Evolutionary conservation across 352 stramenopile species (phyloP).

Genomic region (Globisporangium polare): DNA sequence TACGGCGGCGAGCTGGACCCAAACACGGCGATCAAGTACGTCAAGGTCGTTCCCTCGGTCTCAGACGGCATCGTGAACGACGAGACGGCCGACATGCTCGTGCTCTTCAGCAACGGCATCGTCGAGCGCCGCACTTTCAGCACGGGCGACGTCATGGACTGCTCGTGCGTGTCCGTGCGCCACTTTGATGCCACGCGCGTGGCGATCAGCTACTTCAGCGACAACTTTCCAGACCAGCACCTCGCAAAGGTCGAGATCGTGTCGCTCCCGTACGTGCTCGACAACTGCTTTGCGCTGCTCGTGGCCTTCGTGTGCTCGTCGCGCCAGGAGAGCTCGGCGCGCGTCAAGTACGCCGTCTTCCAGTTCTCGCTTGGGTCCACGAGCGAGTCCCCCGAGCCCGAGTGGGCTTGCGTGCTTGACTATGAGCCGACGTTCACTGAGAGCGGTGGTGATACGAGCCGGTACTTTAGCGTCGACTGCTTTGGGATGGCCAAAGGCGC

Average conservation of each 20-base stretch:
- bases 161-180: constrained; percentile 44
- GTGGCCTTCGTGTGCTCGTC: constrained; percentile 69
- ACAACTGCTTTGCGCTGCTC: constrained; percentile 51
- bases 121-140: constrained; percentile 73
- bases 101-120: constrained; percentile 64
- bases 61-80: constrained; percentile 22
- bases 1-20: constrained; percentile 33
- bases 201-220: constrained; percentile 68
- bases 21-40: constrained; percentile 48
- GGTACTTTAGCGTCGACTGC: constrained; percentile 60
- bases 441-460: constrained; percentile 15
- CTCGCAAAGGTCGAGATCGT: constrained; percentile 62
- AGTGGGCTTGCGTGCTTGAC: constrained; percentile 63
- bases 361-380: constrained; percentile 46
- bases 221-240: constrained; percentile 54
- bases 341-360: constrained; percentile 70
- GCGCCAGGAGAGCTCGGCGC: constrained; percentile 25
- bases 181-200: constrained; percentile 58
- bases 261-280: constrained; percentile 60
- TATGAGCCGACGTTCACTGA: constrained; percentile 64
- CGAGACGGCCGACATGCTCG: constrained; percentile 51
- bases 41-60: constrained; percentile 39
- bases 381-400: constrained; percentile 28
- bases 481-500: constrained; percentile 52
- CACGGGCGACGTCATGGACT: constrained; percentile 60